Base-by-base conservation (phyloP, 148 eudicot genomes). In the Beta vulgaris region DNA sequence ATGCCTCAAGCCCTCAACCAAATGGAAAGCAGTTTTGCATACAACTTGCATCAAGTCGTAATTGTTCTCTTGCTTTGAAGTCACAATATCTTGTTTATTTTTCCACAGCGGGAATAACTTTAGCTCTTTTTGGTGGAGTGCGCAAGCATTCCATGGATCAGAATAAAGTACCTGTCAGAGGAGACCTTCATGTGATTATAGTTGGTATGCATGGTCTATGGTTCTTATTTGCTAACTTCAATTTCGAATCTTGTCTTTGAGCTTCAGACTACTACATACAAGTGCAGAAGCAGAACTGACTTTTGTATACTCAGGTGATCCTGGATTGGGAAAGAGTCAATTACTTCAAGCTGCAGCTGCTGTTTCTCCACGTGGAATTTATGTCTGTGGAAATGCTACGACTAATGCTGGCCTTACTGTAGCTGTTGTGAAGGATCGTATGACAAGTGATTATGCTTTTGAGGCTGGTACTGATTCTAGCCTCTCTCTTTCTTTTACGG, bases 391-490 rank as follows among this genome's bases (percentile, higher is more conserved):
- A 49, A 95, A 95, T 82, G 98, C 90, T 76, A 92, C 98, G 49
- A 95, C 98, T 19, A 95, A 95, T 82, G 98, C 97, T 78, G 98
- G 98, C 48, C 96, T 95, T 69, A 95, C 98, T 59, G 98, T 95
- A 73, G 97, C 98, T 54, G 98, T 95, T 78, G 97, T 95, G 51
- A 95, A 90, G 89, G 98, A 95, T 82, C 84, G 91, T 19, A 89
- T 90, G 93, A 90, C 98, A 49, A 87, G 87, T 77, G 98, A 90
- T 85, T 95, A 90, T 78, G 98, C 90, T 74, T 95, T 95, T 87
- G 98, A 95, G 81, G 98, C 98, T 84, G 98, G 98, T 94, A 85
- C 37, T 67, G 42, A 29, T 59, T 68, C 77, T 77, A n/a, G n/a
- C n/a, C n/a, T 23, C 74, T 11, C 25, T 65, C 57, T 70, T 53